Conservation (phyloP, 106 monocot genomes). For the Dioscorea alata region DNA sequence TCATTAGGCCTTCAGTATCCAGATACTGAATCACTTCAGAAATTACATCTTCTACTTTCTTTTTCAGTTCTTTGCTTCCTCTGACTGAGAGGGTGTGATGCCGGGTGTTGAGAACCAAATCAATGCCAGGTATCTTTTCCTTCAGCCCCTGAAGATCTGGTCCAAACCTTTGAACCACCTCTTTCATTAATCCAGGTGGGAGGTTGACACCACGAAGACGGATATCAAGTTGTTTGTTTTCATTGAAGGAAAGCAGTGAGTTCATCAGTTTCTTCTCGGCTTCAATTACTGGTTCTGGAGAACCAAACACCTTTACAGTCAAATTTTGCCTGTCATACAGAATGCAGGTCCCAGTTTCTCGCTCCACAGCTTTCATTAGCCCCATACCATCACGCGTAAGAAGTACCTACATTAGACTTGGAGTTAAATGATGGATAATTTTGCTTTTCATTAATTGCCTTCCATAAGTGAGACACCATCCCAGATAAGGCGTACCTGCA, state of each 20-base stretch:
- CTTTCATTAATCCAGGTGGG: slow-evolving; percentile 76
- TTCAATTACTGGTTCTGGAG: slow-evolving; percentile 13
- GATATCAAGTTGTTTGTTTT: slow-evolving; percentile 55
- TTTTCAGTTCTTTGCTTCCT: slow-evolving; percentile 61
- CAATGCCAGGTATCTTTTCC: slow-evolving; percentile 39
- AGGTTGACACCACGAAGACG: slow-evolving; percentile 43
- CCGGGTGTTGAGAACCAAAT: slow-evolving; percentile 48
- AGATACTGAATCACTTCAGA: slow-evolving; percentile 35
- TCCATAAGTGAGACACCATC: slow-evolving; percentile 50
- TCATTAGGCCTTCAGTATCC: background rate
- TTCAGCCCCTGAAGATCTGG: slow-evolving; percentile 55
- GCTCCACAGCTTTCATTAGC: slow-evolving; percentile 47
- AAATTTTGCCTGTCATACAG: slow-evolving; percentile 58
- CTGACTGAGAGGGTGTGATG: slow-evolving; percentile 43
- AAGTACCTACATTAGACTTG: slow-evolving; percentile 33
- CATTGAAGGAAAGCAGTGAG: slow-evolving; percentile 43
- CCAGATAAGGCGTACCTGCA: slow-evolving; percentile 42
- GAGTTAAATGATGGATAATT: slow-evolving; percentile 47
- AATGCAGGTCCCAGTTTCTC: slow-evolving; percentile 55
- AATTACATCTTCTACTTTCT: slow-evolving; percentile 55
- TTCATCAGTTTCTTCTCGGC: slow-evolving; percentile 51
- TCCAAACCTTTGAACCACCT: slow-evolving; percentile 59
- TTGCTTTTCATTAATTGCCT: slow-evolving; percentile 57
- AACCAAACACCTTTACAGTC: slow-evolving; percentile 60
- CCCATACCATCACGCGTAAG: slow-evolving; percentile 43